phyloP scores from a whole-genome alignment of 805 yeast species.

The Lipomyces oligophaga region DNA sequence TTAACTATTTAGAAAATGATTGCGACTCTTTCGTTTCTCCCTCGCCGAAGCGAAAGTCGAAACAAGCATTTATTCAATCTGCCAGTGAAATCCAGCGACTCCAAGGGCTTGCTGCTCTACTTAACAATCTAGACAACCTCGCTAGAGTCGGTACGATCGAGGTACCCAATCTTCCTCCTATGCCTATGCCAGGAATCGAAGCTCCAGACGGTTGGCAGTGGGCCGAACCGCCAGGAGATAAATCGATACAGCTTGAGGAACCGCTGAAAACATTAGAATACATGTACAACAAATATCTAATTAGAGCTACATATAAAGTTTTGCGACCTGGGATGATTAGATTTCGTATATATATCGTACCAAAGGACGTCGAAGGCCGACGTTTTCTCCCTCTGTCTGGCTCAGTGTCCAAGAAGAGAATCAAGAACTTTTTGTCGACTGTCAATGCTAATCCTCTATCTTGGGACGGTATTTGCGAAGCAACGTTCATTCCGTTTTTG shows the following conservation, averaged over 20 bases:
- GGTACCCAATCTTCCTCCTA: conserved; percentile 44
- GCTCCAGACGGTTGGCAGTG: conserved; percentile 53
- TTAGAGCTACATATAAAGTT: conserved; percentile 46
- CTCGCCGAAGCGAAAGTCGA: too few species aligned
- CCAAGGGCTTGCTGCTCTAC: conserved; percentile 30
- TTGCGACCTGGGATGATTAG: conserved; percentile 28
- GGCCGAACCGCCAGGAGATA: conserved; percentile 48
- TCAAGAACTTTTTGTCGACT: conserved; percentile 4
- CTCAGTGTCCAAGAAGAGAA: conserved; percentile 8
- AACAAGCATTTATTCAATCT: too few species aligned
- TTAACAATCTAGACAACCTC: conserved; percentile 43
- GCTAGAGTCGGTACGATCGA: conserved; percentile 51
- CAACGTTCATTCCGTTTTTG: conserved; percentile 2
- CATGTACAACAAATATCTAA: conserved; percentile 42
- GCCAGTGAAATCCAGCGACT: conserved; percentile 21
- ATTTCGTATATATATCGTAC: conserved; percentile 11
- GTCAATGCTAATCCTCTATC: conserved; percentile 12
- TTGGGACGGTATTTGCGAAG: conserved; percentile 20
- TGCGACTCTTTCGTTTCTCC: too few species aligned
- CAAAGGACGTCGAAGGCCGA: conserved; percentile 24
- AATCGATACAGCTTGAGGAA: conserved; percentile 8
- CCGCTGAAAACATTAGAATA: conserved; percentile 32
- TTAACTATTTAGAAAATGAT: too few species aligned
- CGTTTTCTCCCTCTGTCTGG: conserved; percentile 11
- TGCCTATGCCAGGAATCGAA: conserved; percentile 39